Evolutionary conservation across 371 early-diverging fungal species (phyloP).

Genomic region (Choanephora cucurbitarum): DNA sequence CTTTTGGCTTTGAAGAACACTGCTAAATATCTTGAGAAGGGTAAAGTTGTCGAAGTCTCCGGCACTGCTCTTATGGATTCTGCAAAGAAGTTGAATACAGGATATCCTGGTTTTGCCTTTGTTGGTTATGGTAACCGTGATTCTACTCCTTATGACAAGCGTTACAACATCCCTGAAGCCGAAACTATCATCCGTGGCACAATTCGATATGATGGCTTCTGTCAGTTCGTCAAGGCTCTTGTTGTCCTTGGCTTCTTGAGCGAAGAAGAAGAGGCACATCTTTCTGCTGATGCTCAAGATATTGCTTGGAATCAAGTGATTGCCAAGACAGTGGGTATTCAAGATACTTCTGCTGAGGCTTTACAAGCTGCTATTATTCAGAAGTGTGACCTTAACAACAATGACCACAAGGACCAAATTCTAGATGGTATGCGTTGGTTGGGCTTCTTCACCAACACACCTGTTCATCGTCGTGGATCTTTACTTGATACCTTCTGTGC

Average conservation of each 20-base stretch:
- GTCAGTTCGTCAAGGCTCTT: conserved; percentile 88
- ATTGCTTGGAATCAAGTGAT: conserved; percentile 77
- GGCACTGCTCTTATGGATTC: conserved; percentile 91
- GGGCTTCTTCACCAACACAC: conserved; percentile 72
- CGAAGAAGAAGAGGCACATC: conserved; percentile 69
- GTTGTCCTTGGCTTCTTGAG: conserved; percentile 92
- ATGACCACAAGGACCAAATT: conserved; percentile 57
- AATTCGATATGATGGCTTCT: conserved; percentile 92
- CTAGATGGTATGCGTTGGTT: conserved; percentile 83
- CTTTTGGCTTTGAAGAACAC: conserved; percentile 92
- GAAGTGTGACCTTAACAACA: conserved; percentile 50
- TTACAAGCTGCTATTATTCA: conserved; percentile 51
- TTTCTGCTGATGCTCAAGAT: conserved; percentile 57
- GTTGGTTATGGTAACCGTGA: conserved; percentile 97
- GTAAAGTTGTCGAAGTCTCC: conserved; percentile 88
- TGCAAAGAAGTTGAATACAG: conserved; percentile 80
- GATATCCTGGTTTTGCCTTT: conserved; percentile 87
- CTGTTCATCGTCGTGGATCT: conserved; percentile 73
- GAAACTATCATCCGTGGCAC: conserved; percentile 94
- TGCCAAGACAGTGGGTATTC: conserved; percentile 60
- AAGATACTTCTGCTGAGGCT: conserved; percentile 24
- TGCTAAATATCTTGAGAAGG: conserved; percentile 87
- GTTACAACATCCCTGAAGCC: conserved; percentile 95
- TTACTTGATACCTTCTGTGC: conserved; percentile 94
- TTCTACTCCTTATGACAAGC: conserved; percentile 91